A percentile compares a stretch with the other conserved stretches of the same genome.
phyloP scores from a whole-genome alignment of 176 grass and related monocot genomes.

The Luzula sylvatica region DNA sequence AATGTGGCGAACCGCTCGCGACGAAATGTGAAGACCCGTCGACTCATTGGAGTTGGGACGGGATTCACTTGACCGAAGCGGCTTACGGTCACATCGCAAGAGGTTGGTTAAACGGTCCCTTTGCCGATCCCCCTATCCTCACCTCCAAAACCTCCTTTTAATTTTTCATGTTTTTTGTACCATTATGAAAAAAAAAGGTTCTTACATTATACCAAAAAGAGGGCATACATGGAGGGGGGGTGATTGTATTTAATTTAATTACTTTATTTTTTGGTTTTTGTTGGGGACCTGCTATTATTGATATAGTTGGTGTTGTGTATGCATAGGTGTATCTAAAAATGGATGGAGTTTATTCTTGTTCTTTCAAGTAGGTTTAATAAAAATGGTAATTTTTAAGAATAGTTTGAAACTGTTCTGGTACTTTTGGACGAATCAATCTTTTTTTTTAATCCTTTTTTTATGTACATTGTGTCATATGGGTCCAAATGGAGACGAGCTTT shows the following conservation, averaged over 20 bases:
- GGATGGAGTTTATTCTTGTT: conserved; percentile 17
- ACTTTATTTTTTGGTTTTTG: conserved; percentile 9
- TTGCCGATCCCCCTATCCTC: conserved; percentile 40
- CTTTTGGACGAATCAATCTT: too few species aligned
- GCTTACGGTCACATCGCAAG: conserved; percentile 63
- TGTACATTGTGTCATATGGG: too few species aligned
- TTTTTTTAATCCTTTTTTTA: too few species aligned
- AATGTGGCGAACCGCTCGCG: conserved; percentile 57
- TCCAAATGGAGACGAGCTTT: too few species aligned
- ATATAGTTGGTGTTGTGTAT: conserved; percentile 15
- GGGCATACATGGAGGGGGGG: conserved; percentile 1
- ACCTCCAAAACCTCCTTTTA: conserved; percentile 20
- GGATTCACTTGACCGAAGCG: conserved; percentile 71
- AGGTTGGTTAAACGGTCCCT: conserved; percentile 70
- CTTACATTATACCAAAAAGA: too few species aligned
- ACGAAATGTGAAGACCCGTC: conserved; percentile 35
- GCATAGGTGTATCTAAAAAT: conserved; percentile 26
- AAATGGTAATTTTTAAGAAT: conserved; percentile 13
- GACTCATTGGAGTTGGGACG: conserved; percentile 89
- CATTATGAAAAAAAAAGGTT: neutral
- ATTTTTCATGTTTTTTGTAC: conserved; percentile 7
- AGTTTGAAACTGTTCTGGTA: too few species aligned
- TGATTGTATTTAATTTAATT: conserved; percentile 15
- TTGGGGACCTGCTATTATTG: neutral
- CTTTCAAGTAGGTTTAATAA: conserved; percentile 18